Conservation (phyloP, 176 grass and related monocot genomes). For the Carex pumila region DNA sequence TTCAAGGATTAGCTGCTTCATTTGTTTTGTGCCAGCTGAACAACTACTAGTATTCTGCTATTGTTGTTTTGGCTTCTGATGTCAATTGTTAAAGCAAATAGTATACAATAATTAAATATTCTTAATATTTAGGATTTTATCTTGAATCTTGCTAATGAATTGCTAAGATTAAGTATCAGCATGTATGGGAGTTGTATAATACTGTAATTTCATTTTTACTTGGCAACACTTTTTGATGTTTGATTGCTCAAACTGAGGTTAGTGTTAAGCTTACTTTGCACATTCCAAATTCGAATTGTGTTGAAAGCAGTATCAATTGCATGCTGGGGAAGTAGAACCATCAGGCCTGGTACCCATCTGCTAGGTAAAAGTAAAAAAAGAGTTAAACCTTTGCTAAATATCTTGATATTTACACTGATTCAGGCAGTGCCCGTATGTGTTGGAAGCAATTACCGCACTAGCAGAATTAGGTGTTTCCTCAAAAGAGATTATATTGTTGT, state of each 20-base stretch:
- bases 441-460: conserved; percentile 84
- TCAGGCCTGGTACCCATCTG: background rate
- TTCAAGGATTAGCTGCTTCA: background rate
- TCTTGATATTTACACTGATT: background rate
- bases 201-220: background rate
- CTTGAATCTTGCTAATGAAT: background rate
- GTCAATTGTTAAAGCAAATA: background rate
- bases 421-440: conserved; percentile 84
- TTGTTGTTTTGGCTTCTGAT: background rate
- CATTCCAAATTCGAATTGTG: background rate
- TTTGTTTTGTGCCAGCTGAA: background rate
- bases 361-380: background rate
- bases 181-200: background rate
- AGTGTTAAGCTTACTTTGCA: background rate
- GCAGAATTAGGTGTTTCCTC: conserved; percentile 79
- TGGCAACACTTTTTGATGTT: background rate
- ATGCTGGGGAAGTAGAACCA: background rate
- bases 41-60: background rate
- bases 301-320: background rate
- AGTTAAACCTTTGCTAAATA: background rate
- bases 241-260: conserved; percentile 9
- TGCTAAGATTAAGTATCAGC: background rate
- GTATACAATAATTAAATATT: background rate
- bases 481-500: conserved; percentile 77
- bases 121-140: background rate